Base-by-base conservation (phyloP, 139 green algal species). In the Volvox africanus region DNA sequence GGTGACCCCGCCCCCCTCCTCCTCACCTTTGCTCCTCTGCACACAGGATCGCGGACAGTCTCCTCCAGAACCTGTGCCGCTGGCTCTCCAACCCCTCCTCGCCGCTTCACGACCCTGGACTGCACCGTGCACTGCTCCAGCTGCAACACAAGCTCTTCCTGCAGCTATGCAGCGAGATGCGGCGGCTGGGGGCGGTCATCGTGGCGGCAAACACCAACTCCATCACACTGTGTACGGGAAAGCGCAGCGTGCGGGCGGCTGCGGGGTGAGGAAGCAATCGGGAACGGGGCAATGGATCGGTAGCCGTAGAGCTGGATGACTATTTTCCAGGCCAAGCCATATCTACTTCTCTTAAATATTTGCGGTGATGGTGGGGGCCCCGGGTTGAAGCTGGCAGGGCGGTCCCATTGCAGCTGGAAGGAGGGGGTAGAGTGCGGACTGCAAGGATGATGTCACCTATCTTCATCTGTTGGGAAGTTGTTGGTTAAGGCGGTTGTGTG, bases 151-250 rank as follows among this genome's bases (percentile, higher is more conserved):
- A 98, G 94, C 82, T 97, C 65, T 96, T 99, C 76, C 76, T 91
- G 87, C 87, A 91, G 87, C 87, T 91, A 61, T 78, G 61, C 61
- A 35, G 69, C 20, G 87, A 91, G 87, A 67, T 99, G 91, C 82
- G 92, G 50, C 92, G 91, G 73, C 95, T 99, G 83, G 98, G 97
- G 0, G 97, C 96, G 32, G 93, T 88, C 0, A 92, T 99, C 21
- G 96, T 99, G 26, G 93, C 95, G 61, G 98, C 97, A n/a, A 96
- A 98, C 92, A 95, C 95, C 36, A 90, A 91, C 86, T 93, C 89
- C 32, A 90, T 99, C 89, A 96, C 97, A 32, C 91, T 99, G 1
- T 93, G 93, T 87, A 99, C 98, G 3, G 96, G 97, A 44, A 98
- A 98, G 92, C 93, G 93, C 79, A 95, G 94, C 86, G 87, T 98